A percentile compares a stretch with the other conserved stretches of the same genome.
These are phyloP conservation scores for Suillus cothurnatus DNA, from an alignment of 768 basidiomycete species.

Conservation along the genomic window DNA sequence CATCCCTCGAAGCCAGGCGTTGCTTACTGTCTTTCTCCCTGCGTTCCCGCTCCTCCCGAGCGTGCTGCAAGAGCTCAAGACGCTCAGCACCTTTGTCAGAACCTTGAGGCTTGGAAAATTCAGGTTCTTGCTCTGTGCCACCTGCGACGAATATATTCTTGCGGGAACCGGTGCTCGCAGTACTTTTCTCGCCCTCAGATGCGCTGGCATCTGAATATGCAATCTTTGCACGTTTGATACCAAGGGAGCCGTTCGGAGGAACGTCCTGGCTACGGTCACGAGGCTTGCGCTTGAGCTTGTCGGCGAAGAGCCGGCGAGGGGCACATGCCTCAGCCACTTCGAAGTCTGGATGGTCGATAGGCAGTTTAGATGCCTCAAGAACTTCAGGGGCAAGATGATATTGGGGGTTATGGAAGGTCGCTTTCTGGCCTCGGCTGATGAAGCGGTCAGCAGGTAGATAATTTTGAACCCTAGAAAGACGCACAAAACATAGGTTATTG, in stretches of 20 bases:
- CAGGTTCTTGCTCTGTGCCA: slow-evolving; percentile 9
- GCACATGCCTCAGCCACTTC: slow-evolving; percentile 56
- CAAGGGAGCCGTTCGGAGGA: slow-evolving; percentile 5
- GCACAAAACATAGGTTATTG: slow-evolving; percentile 74
- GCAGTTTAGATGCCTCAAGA: slow-evolving; percentile 49
- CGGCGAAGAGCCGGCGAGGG: slow-evolving; percentile 60
- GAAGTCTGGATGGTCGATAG: slow-evolving; percentile 65
- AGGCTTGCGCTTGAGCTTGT: slow-evolving; percentile 29
- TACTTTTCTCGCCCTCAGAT: slow-evolving; percentile 22
- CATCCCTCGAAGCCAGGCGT: slow-evolving; percentile 27
- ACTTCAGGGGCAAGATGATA: slow-evolving; percentile 51
- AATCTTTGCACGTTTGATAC: slow-evolving; percentile 20
- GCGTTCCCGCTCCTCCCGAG: slow-evolving; percentile 30
- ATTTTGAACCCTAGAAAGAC: slow-evolving; percentile 28
- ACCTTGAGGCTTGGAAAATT: slow-evolving; percentile 11
- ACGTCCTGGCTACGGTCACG: slow-evolving; percentile 27
- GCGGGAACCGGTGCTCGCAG: not conserved
- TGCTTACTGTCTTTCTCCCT: slow-evolving; percentile 24
- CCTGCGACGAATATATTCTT: slow-evolving; percentile 9
- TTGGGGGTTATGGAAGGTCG: slow-evolving; percentile 63
- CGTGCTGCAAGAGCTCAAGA: slow-evolving; percentile 10
- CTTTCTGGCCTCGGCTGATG: slow-evolving; percentile 68
- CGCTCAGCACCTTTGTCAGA: slow-evolving; percentile 10
- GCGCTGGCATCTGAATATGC: slow-evolving; percentile 11
- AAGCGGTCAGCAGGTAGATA: slow-evolving; percentile 6